Evolutionary conservation across 305 asterid genomes (phyloP).

Genomic region (Nicotiana rustica): DNA sequence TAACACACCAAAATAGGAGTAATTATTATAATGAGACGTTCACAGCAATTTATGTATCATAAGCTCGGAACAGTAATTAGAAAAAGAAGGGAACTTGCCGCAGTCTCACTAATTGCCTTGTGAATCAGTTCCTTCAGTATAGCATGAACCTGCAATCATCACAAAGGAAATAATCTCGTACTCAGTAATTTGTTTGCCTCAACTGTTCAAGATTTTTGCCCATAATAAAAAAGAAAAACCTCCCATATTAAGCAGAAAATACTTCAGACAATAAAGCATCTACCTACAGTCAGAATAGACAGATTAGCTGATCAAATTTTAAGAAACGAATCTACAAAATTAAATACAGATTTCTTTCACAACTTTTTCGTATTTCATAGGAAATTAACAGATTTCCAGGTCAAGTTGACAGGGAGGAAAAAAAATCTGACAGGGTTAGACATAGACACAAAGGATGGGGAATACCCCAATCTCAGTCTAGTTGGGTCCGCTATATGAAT

Average conservation of each 20-base stretch:
- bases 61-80: conserved; percentile 18
- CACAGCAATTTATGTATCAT: conserved; percentile 4
- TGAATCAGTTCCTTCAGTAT: conserved; percentile 74
- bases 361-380: neutral
- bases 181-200: neutral
- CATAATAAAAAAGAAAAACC: neutral
- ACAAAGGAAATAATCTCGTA: conserved; percentile 2
- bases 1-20: neutral
- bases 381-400: neutral
- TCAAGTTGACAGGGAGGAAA: neutral
- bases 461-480: neutral
- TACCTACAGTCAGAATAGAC: conserved; percentile 18
- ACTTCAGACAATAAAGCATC: neutral
- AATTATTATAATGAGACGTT: neutral
- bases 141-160: conserved; percentile 66
- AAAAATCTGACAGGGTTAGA: neutral
- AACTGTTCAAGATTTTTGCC: neutral
- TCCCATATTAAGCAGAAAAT: neutral
- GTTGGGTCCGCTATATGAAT: neutral
- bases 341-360: neutral
- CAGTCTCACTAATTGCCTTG: conserved; percentile 74
- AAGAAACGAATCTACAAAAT: conserved; percentile 2
- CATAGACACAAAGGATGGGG: too few relatives aligned
- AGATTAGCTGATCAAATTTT: conserved; percentile 9
- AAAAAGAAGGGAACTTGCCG: conserved; percentile 45